phyloP scores from a whole-genome alignment of 225 moss, liverwort and hornwort genomes.

The Antitrichia curtipendula region DNA sequence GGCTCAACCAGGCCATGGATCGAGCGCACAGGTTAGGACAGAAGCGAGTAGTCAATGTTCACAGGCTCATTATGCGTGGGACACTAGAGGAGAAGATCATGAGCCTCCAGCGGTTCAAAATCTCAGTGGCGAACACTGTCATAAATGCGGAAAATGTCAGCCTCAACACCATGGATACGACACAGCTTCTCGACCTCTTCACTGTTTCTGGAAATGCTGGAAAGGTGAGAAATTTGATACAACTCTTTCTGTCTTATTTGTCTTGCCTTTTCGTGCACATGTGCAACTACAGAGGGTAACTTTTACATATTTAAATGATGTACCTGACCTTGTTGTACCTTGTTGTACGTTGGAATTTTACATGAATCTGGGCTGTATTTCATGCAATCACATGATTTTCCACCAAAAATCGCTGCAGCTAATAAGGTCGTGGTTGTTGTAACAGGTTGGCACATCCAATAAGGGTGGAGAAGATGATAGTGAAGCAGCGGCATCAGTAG shows the following conservation, averaged over 20 bases:
- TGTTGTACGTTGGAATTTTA: not conserved
- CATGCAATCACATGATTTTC: not conserved
- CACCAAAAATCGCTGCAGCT: not conserved
- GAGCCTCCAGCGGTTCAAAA: conserved; percentile 84
- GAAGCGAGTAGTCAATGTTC: conserved; percentile 73
- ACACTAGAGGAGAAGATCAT: conserved; percentile 91
- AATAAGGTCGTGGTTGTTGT: not conserved
- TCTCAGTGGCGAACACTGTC: conserved; percentile 75
- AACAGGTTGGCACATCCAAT: conserved; percentile 33
- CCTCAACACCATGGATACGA: conserved; percentile 79
- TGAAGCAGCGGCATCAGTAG: conserved; percentile 41
- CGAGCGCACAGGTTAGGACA: conserved; percentile 90
- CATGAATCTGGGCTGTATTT: not conserved
- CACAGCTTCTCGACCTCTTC: conserved; percentile 82
- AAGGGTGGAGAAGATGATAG: conserved; percentile 45
- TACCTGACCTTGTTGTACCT: not conserved
- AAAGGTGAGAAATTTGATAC: conserved; percentile 26
- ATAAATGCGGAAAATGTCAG: conserved; percentile 89
- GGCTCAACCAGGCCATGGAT: conserved; percentile 66
- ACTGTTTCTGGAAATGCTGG: conserved; percentile 56
- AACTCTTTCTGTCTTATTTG: not conserved
- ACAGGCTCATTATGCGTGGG: conserved; percentile 94
- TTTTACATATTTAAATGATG: not conserved
- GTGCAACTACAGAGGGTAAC: not conserved
- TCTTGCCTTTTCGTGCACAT: not conserved